Evolutionary conservation across 345 rosid genomes (phyloP).

Genomic region (Erodium maritimum): DNA sequence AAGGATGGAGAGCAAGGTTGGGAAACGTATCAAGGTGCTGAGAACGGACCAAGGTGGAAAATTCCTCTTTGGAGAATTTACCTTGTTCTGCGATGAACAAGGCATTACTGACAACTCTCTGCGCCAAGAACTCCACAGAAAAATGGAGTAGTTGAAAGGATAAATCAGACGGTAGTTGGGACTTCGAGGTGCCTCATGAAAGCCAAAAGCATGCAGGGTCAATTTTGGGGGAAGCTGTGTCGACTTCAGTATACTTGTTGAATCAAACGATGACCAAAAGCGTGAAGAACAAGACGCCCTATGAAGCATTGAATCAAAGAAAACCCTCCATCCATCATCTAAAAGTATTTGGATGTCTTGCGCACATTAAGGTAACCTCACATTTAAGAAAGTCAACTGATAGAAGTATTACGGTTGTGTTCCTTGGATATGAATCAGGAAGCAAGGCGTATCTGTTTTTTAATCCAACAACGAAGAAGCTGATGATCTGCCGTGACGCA

Average conservation of each 20-base stretch:
- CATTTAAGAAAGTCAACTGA: too few species aligned
- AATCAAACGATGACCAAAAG: background rate
- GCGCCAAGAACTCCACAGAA: background rate
- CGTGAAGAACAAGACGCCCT: background rate
- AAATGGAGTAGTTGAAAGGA: background rate
- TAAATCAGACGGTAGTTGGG: background rate
- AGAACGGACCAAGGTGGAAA: background rate
- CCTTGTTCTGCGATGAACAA: background rate
- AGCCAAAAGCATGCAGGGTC: too few species aligned
- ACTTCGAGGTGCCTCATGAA: background rate
- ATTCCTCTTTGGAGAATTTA: background rate
- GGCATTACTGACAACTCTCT: background rate
- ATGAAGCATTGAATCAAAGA: background rate
- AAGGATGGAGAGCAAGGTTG: too few species aligned
- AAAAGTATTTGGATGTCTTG: too few species aligned
- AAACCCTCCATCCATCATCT: background rate
- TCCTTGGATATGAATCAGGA: too few species aligned
- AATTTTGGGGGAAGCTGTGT: background rate
- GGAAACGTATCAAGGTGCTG: background rate
- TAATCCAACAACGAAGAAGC: too few species aligned
- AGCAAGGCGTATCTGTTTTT: too few species aligned
- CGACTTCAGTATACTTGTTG: background rate
- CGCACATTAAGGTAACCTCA: too few species aligned
- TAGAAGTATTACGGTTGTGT: too few species aligned
- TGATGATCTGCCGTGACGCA: too few species aligned